phyloP scores from a whole-genome alignment of 2,329 filamentous ascomycete species.

The Monilinia fructigena region DNA sequence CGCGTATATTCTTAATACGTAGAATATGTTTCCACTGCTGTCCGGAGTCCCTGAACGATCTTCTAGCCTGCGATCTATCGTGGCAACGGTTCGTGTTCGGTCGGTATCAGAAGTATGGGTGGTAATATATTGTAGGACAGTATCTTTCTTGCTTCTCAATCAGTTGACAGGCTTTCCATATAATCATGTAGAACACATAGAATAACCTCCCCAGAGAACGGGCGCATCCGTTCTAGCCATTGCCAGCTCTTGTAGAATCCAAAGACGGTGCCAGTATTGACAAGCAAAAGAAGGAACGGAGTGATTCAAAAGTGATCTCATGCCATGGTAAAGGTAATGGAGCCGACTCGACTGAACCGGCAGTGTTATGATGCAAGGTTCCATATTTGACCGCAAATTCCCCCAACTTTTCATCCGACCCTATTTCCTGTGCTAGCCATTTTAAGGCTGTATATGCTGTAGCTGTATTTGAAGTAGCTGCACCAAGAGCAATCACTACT shows the following conservation, averaged over 20 bases:
- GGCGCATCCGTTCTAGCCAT: slow-evolving; percentile 17
- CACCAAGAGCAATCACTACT: slow-evolving; percentile 14
- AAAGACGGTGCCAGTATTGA: slow-evolving; percentile 20
- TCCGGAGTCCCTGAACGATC: slow-evolving; percentile 16
- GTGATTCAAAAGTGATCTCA: not conserved
- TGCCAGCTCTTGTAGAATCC: slow-evolving; percentile 22
- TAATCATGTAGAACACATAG: slow-evolving; percentile 10
- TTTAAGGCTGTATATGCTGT: slow-evolving; percentile 12
- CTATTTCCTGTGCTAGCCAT: slow-evolving; percentile 15
- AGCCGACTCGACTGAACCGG: not conserved
- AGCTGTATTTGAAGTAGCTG: not conserved
- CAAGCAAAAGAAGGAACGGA: slow-evolving; percentile 20
- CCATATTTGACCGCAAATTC: slow-evolving; percentile 21
- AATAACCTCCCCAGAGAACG: slow-evolving; percentile 14
- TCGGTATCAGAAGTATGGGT: slow-evolving; percentile 4
- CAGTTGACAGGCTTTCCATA: slow-evolving; percentile 19
- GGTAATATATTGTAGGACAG: slow-evolving; percentile 8
- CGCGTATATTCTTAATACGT: slow-evolving; percentile 18
- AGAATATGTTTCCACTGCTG: slow-evolving; percentile 22
- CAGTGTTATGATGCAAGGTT: slow-evolving; percentile 4
- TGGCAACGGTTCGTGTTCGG: not conserved
- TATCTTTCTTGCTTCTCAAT: slow-evolving; percentile 16
- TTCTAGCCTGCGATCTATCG: slow-evolving; percentile 14
- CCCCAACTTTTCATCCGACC: slow-evolving; percentile 1
- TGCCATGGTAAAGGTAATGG: slow-evolving; percentile 17